Conservation (phyloP, 192 early-diverging fungal genomes). For the Martensiomyces pterosporus region DNA sequence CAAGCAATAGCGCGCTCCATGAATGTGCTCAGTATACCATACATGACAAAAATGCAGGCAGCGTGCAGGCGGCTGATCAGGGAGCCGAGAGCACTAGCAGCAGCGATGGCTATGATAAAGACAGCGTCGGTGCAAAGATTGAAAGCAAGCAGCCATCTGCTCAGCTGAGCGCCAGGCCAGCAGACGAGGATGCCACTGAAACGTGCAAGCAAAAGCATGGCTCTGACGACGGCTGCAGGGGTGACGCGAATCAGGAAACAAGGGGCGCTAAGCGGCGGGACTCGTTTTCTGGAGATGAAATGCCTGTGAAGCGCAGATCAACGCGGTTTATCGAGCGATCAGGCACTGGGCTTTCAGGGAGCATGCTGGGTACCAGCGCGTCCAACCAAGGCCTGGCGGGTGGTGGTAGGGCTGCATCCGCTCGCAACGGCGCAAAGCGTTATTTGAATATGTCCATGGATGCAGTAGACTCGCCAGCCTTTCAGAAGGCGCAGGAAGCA, state of each 20-base stretch:
- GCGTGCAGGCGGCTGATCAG: too few relatives aligned
- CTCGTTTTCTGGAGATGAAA: slow-evolving; percentile 41
- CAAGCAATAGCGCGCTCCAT: neutral
- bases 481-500: slow-evolving; percentile 2
- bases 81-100: too few relatives aligned
- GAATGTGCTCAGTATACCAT: neutral
- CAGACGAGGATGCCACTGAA: neutral
- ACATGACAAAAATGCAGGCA: too few relatives aligned
- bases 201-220: too few relatives aligned
- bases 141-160: neutral
- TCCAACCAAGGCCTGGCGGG: neutral
- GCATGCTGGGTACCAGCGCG: neutral
- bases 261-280: slow-evolving; percentile 16
- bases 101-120: neutral
- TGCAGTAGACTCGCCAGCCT: slow-evolving; percentile 13
- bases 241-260: neutral
- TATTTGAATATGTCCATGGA: slow-evolving; percentile 1
- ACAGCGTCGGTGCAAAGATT: neutral
- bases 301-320: slow-evolving; percentile 43
- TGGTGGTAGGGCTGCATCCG: neutral
- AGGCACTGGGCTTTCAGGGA: neutral
- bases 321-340: slow-evolving; percentile 41
- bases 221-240: neutral
- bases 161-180: neutral
- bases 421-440: slow-evolving; percentile 3